These are phyloP conservation scores for Ophiostoma pallidulum DNA, from an alignment of 2,329 filamentous ascomycete genomes.

Conservation along the genomic window DNA sequence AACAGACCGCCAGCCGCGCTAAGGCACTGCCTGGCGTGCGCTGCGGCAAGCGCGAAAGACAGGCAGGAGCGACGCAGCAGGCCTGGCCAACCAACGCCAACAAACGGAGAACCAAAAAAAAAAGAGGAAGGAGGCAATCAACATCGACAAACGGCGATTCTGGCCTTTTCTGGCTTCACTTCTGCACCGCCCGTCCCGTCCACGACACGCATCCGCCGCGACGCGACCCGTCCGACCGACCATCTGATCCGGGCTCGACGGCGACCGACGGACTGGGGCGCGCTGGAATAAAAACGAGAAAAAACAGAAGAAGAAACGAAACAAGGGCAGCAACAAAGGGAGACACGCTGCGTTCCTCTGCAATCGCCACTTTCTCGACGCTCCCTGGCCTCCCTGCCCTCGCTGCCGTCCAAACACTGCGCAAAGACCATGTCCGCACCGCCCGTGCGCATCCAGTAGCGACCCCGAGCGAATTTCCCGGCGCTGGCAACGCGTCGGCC, in stretches of 20 bases:
- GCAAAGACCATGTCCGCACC: slow-evolving; percentile 1
- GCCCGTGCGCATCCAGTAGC: slow-evolving; percentile 3
- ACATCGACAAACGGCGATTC: slow-evolving; percentile 2
- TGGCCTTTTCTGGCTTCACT: not conserved
- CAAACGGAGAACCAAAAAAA: not conserved
- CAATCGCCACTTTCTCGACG: not conserved
- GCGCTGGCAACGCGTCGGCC: not conserved
- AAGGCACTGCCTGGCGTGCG: too few species aligned
- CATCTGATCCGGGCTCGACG: not conserved
- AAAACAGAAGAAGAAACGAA: not conserved
- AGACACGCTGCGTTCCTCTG: not conserved
- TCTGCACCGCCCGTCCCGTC: not conserved
- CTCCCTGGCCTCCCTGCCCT: not conserved
- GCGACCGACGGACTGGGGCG: not conserved
- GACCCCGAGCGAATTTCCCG: not conserved
- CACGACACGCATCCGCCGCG: not conserved
- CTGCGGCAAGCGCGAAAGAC: not conserved
- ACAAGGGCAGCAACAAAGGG: not conserved
- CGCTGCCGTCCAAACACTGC: not conserved
- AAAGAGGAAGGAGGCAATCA: not conserved
- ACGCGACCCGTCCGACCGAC: not conserved
- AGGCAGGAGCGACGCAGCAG: not conserved
- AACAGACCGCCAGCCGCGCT: too few species aligned
- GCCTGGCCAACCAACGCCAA: not conserved
- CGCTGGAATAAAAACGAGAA: not conserved